Evolutionary conservation across 2,329 filamentous ascomycete species (phyloP).

Genomic region (Dendryphion nanum): DNA sequence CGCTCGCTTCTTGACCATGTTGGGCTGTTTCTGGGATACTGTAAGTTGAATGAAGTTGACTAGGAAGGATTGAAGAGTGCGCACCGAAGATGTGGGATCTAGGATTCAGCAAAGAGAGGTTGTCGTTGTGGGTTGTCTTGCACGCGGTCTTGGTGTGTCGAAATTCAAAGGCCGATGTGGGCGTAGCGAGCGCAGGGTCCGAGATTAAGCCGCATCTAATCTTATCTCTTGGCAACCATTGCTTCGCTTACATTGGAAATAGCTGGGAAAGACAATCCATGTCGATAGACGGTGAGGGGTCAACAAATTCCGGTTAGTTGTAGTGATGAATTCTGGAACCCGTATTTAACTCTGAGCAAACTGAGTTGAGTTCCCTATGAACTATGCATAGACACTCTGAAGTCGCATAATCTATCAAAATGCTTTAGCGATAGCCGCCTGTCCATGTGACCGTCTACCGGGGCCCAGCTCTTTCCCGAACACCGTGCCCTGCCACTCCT

Average conservation of each 20-base stretch:
- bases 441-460: constrained; percentile 11
- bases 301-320: too few species aligned
- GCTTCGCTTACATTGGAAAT: too few species aligned
- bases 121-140: constrained; percentile 27
- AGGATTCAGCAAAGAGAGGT: constrained; percentile 34
- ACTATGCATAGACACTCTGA: background rate
- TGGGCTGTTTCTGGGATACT: constrained; percentile 50
- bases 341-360: too few species aligned
- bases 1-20: constrained; percentile 74
- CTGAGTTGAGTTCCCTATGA: too few species aligned
- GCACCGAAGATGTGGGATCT: constrained; percentile 38
- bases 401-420: background rate
- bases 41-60: constrained; percentile 17
- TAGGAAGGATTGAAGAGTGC: constrained; percentile 11
- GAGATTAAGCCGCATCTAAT: constrained; percentile 23
- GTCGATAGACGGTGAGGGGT: too few species aligned
- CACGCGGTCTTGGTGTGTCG: constrained; percentile 13
- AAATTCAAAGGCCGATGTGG: constrained; percentile 22
- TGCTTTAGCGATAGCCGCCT: constrained; percentile 1
- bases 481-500: constrained; percentile 4
- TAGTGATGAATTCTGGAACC: too few species aligned
- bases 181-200: constrained; percentile 15
- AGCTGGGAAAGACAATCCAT: too few species aligned
- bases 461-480: constrained; percentile 13
- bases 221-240: constrained; percentile 25